phyloP scores from a whole-genome alignment of 73 alveolate genomes.

The Paramecium pentaurelia region DNA sequence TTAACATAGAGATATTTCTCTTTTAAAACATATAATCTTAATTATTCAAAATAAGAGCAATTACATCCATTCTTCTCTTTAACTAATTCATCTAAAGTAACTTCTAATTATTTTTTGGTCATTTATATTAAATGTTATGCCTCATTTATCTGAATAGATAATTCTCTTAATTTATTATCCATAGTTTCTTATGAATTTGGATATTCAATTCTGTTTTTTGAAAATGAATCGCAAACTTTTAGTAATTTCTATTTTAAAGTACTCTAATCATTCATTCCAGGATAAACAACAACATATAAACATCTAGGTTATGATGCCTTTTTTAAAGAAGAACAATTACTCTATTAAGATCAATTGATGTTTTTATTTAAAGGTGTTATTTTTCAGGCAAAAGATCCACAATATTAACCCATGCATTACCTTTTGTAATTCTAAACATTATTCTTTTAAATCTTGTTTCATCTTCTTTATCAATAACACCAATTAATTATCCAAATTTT shows the following conservation, averaged over 20 bases:
- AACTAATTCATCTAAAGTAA: not conserved
- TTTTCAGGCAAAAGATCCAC: not conserved
- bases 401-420: conserved; percentile 76
- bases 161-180: not conserved
- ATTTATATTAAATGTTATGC: not conserved
- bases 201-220: not conserved
- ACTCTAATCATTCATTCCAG: conserved; percentile 39
- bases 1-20: conserved; percentile 72
- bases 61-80: not conserved
- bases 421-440: conserved; percentile 92
- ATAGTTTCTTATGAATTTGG: not conserved
- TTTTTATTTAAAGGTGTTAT: not conserved
- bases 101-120: not conserved
- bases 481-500: conserved; percentile 65
- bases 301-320: not conserved
- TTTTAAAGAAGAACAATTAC: not conserved
- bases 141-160: not conserved
- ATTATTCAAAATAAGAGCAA: conserved; percentile 72
- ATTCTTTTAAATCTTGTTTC: conserved; percentile 81
- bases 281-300: conserved; percentile 31
- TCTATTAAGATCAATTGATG: not conserved
- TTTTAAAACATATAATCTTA: conserved; percentile 69
- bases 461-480: conserved; percentile 86
- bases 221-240: not conserved
- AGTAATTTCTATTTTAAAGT: not conserved